Base-by-base conservation (phyloP, 441 rosid genomes). In the Brassica hybrid region DNA sequence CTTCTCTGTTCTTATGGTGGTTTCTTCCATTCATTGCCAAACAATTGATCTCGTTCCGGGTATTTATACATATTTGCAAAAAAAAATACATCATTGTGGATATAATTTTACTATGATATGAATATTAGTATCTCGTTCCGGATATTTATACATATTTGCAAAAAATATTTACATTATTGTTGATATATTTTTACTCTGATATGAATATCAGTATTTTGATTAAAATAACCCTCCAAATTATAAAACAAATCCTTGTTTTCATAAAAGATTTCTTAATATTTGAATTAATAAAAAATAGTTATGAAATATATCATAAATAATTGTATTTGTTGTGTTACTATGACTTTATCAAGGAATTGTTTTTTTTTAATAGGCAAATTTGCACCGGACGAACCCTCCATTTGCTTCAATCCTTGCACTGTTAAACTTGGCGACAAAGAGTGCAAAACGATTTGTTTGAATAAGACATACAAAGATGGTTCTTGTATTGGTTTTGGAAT, bases 401-500 rank as follows among this genome's bases (percentile, higher is more conserved):
- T 72, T 14, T 77, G 81, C 32, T 45, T 18, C 63, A 59, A 59
- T 77, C 73, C 45, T 38, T 78, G 81, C 68, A 59, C 2, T 21
- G 57, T 1, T 4, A 59, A 36, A 45, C 23, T 77, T 45, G 72
- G 76, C 5, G 19, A 48, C 57, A 66, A 21, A 0, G 76, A 72
- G 2, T 77, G 80, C 67, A 71, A 58, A 30, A 3, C 9, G 16
- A 30, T 71, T 71, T 77, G 80, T 65, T 12, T 32, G 54, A 43
- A 45, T 7, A 77, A 71, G 62, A 66, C 67, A 18, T 77, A 43
- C 56, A 77, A 11, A 71, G 16, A 65, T 2, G 80, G 80, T 11
- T 58, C 68, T 43, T 77, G 80, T 65, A 7, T 77, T 71, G 32
- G 30, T 43, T 71, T 71, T 71, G 80, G 72, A 72, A 43, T 3